Evolutionary conservation across 1,139 yeast genomes (phyloP), one percentile per base, ranked within the genome.

Genomic region (Taphrina sp.): DNA sequence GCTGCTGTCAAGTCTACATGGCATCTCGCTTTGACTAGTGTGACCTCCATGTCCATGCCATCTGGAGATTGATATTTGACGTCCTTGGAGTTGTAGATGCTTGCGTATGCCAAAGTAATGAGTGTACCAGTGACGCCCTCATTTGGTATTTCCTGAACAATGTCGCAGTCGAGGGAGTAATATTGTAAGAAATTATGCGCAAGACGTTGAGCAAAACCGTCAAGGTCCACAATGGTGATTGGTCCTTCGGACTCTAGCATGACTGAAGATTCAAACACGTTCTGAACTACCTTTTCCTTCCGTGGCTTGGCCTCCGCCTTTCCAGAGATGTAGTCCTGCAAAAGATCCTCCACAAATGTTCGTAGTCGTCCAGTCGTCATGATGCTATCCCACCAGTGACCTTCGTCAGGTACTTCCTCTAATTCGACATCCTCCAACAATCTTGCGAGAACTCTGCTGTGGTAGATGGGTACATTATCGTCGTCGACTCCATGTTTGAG

Each of bases 401-500:
- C 51, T 23, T 22, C 24, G 5, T n/a, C 31, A 5, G 26, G n/a
- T 8, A 44, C 28, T 23, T 44, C 41, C 16, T 44, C 51, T 22
- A 44, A 23, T 2, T 24, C 41, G 16, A 44, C 20, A 7, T 5
- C 5, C n/a, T 12, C 14, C n/a, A 10, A 19, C 10, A 35, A 22
- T 5, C 41, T 19, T 8, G 51, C 51, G 10, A 44, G 16, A 17
- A 31, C 22, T 5, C 41, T 39, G 12, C 51, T 35, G 10, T 44
- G 51, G 39, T 20, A 44, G 20, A 44, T 44, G 8, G 51, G 51
- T 2, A 44, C 51, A 34, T 44, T 44, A 14, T 44, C 51, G n/a
- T 44, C 51, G 10, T 23, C 29, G 12, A 4, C 17, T 20, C 41
- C 39, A 34, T 44, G 51, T 17, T 34, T 44, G 20, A 44, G 17